Percentiles rank a stretch among this genome's conserved stretches.
Conservation (phyloP, 2,329 filamentous ascomycete species). For the Nigrograna mackinnonii region DNA sequence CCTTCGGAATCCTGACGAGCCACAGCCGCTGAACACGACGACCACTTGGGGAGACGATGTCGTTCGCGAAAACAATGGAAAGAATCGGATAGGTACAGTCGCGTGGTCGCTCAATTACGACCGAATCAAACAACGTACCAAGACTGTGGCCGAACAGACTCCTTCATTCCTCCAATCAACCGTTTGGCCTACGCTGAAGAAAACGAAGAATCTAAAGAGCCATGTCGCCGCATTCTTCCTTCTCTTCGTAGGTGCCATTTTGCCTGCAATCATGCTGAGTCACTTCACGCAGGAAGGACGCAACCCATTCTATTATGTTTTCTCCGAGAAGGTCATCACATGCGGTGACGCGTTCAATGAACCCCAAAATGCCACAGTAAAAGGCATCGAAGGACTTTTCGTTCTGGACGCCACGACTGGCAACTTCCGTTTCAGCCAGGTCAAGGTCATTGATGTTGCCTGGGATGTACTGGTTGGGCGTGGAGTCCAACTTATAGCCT, state of each 20-base stretch:
- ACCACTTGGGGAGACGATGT: too few species aligned
- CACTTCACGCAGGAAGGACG: neutral
- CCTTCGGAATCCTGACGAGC: too few species aligned
- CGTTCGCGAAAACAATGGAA: too few species aligned
- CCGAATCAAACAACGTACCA: too few species aligned
- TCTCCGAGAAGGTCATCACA: neutral
- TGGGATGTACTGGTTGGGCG: slow-evolving; percentile 41
- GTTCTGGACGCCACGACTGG: slow-evolving; percentile 29
- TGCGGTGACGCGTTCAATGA: neutral
- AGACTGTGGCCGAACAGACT: too few species aligned
- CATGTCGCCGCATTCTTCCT: neutral
- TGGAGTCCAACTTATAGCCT: slow-evolving; percentile 34
- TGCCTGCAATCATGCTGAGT: neutral
- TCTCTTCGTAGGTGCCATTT: neutral
- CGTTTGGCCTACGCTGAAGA: too few species aligned
- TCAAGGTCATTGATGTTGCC: slow-evolving; percentile 38
- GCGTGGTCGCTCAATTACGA: too few species aligned
- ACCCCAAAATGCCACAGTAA: slow-evolving; percentile 13
- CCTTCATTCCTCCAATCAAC: too few species aligned
- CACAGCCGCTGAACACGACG: too few species aligned
- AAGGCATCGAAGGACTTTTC: slow-evolving; percentile 30
- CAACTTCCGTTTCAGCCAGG: slow-evolving; percentile 29
- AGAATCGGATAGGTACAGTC: too few species aligned
- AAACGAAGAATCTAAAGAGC: too few species aligned
- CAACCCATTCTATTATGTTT: neutral